Conservation (phyloP, 306 rosid genomes). For the Cucurbita pepo region DNA sequence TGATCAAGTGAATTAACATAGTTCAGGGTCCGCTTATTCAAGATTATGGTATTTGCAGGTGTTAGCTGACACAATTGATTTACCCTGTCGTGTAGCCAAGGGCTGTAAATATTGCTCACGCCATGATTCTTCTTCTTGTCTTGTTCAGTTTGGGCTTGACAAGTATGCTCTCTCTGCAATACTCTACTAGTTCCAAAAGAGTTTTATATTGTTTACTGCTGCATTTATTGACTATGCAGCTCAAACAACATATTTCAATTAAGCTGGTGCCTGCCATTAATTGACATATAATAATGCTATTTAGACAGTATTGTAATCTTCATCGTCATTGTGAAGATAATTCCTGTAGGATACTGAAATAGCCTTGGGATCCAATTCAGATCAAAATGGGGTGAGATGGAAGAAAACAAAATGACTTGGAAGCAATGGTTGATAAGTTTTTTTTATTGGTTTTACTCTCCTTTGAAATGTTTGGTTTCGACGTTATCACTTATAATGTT, state of each 20-base stretch:
- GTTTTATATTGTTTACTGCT: slow-evolving; percentile 2
- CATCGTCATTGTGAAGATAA: neutral
- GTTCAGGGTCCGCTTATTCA: slow-evolving; percentile 1
- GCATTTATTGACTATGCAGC: neutral
- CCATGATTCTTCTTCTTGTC: slow-evolving; percentile 87
- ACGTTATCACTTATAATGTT: neutral
- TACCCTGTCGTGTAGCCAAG: slow-evolving; percentile 95
- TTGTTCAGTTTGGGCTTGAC: slow-evolving; percentile 72
- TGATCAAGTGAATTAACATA: neutral
- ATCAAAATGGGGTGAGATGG: neutral
- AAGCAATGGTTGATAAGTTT: neutral
- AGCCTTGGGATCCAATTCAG: neutral
- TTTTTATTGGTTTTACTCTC: neutral
- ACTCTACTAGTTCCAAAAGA: neutral
- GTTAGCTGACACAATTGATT: slow-evolving; percentile 67
- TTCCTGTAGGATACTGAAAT: neutral
- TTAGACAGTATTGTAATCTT: neutral
- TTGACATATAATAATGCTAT: neutral
- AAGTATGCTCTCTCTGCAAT: slow-evolving; percentile 31
- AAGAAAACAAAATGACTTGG: neutral
- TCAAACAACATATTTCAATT: neutral
- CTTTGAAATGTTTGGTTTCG: neutral
- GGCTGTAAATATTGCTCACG: slow-evolving; percentile 87
- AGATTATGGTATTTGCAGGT: slow-evolving; percentile 42
- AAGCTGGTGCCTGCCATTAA: neutral